Percentiles rank a stretch among this genome's conserved stretches.
Evolutionary conservation across 1,284 basidiomycete genomes (phyloP).

Genomic region (Heterobasidion annosum): DNA sequence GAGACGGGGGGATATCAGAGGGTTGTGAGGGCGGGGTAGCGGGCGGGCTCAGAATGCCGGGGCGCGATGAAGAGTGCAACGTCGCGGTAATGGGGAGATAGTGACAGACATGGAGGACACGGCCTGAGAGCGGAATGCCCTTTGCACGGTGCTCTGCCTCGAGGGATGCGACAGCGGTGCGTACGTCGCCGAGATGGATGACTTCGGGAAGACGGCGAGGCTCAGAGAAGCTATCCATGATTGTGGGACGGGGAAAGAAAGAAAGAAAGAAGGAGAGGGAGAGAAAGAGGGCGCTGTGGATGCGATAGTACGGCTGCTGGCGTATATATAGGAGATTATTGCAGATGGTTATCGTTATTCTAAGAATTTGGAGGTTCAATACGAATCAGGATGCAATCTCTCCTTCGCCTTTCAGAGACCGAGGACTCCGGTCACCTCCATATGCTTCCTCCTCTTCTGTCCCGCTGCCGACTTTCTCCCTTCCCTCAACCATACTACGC

Average conservation of each 20-base stretch:
- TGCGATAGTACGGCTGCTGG: neutral
- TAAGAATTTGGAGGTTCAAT: neutral
- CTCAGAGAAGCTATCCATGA: constrained; percentile 41
- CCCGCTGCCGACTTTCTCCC: too few relatives aligned
- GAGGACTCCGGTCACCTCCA: neutral
- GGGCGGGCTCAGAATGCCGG: constrained; percentile 57
- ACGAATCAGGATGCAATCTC: neutral
- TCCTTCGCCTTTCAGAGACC: neutral
- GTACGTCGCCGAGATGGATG: constrained; percentile 44
- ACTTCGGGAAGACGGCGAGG: constrained; percentile 27
- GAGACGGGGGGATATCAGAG: constrained; percentile 27
- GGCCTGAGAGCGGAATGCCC: constrained; percentile 68
- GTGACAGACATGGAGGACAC: constrained; percentile 84
- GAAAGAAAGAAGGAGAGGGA: neutral
- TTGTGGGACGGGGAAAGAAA: neutral
- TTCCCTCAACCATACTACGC: too few relatives aligned
- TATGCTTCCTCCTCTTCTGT: neutral
- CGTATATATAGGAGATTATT: neutral
- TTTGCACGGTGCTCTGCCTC: constrained; percentile 63
- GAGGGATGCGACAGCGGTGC: constrained; percentile 49
- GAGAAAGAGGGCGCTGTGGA: too few relatives aligned
- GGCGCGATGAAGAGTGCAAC: constrained; percentile 27
- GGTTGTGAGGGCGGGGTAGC: constrained; percentile 49
- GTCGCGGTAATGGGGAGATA: constrained; percentile 66
- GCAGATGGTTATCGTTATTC: neutral